These are phyloP conservation scores for Amborella trichopoda DNA, from an alignment of 164 flowering plant genomes.

Conservation along the genomic window DNA sequence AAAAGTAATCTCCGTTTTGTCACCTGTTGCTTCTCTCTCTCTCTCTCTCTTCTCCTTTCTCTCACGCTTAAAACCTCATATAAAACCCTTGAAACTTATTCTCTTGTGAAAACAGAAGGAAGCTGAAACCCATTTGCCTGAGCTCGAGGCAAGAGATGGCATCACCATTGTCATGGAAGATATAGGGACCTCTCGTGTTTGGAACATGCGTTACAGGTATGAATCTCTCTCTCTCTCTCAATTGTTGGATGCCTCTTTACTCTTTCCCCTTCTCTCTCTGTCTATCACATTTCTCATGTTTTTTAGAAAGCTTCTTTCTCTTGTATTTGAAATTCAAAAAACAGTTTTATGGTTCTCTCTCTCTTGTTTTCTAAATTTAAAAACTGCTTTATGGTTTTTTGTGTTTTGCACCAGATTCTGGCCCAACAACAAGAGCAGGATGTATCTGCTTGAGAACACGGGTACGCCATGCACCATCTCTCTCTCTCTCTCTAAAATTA, in stretches of 20 bases:
- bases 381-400: not conserved
- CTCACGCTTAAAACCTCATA: not conserved
- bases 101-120: slow-evolving; percentile 96
- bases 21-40: not conserved
- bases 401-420: slow-evolving; percentile 54
- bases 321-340: not conserved
- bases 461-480: slow-evolving; percentile 18
- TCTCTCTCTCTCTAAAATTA: not conserved
- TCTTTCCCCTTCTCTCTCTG: no score
- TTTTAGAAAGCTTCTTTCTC: no score
- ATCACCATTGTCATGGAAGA: slow-evolving; percentile 91
- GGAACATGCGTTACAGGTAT: slow-evolving; percentile 99
- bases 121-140: slow-evolving; percentile 92
- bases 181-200: slow-evolving; percentile 84
- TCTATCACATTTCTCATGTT: no score
- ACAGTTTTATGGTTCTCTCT: not conserved
- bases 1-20: slow-evolving; percentile 32
- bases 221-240: no score
- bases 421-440: slow-evolving; percentile 99
- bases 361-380: not conserved
- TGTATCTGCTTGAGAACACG: slow-evolving; percentile 98
- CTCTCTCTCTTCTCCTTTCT: not conserved
- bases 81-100: no score
- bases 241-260: no score
- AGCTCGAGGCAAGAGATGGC: slow-evolving; percentile 92